Evolutionary conservation across 495 filamentous ascomycete genomes (phyloP), one percentile per base, ranked within the genome.

Genomic region (Penicillium subrubescens): DNA sequence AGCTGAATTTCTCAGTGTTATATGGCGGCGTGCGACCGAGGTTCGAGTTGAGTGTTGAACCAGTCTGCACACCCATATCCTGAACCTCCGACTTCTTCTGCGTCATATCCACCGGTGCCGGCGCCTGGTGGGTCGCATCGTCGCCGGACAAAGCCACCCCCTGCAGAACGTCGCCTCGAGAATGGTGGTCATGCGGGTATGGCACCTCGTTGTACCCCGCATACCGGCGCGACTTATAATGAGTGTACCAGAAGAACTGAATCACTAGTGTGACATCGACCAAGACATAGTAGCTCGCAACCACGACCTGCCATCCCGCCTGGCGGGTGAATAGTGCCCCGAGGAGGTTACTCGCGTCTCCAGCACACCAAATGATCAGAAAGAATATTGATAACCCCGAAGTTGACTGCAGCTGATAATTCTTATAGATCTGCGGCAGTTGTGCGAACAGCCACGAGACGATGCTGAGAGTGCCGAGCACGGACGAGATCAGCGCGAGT

Each of bases 361-460:
- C 89, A 5, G 88, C 71, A 59, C 88, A 82, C 89, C 89, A 92
- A 71, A 90, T 88, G 2, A 85, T 76, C 43, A 92, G 74, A 68
- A 92, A 92, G 61, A 86, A 89, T 59, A 89, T 81, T 4, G 87
- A 90, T 44, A 92, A 71, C 5, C 89, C 89, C 7, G 88, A 87
- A 0, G 88, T 90, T 3, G 88, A 90, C 63, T 86, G 78, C 10
- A 89, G 68, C 52, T 81, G 80, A 66, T 85, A 86, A 71, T 92
- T 92, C 79, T 90, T 90, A 75, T 84, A 87, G 48, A 92, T 89
- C 67, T 92, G 89, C 3, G 89, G 89, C 21, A 92, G 75, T 72
- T 92, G 90, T 31, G 90, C 89, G 69, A 90, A 92, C n/a, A 92
- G 79, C 89, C 89, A 92, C 55, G 89, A 86, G 43, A 87, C 67